Conservation (phyloP, 2,329 filamentous ascomycete species). For the Pseudogymnoascus sp. region DNA sequence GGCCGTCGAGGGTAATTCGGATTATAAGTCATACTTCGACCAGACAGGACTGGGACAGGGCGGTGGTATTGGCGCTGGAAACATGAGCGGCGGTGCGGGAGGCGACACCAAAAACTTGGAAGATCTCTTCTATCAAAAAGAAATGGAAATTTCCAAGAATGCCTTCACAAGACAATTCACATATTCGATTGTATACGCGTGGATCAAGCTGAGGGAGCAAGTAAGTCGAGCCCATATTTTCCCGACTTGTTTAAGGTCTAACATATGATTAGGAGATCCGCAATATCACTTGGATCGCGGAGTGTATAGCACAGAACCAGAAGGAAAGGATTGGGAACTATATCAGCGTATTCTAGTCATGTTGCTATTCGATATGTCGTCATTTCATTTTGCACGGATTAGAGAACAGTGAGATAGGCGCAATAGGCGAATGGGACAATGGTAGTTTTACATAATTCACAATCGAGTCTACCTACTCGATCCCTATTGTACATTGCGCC, state of each 20-base stretch:
- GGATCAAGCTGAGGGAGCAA: constrained; percentile 96
- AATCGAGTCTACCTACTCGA: constrained; percentile 10
- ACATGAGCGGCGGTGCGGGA: constrained; percentile 73
- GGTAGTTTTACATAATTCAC: constrained; percentile 11
- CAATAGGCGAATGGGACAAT: constrained; percentile 2
- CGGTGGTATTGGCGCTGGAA: constrained; percentile 65
- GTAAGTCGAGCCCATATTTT: constrained; percentile 42
- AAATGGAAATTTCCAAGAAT: constrained; percentile 95
- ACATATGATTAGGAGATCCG: constrained; percentile 71
- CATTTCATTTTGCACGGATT: constrained; percentile 5
- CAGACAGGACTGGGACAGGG: constrained; percentile 72
- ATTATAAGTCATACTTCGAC: constrained; percentile 96
- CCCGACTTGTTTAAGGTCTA: constrained; percentile 22
- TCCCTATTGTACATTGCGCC: constrained; percentile 22
- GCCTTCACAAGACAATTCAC: constrained; percentile 96
- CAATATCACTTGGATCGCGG: constrained; percentile 98
- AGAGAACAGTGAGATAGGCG: constrained; percentile 2
- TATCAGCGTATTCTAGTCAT: constrained; percentile 81
- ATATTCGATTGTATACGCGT: constrained; percentile 88
- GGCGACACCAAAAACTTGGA: constrained; percentile 83
- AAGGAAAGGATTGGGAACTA: constrained; percentile 98
- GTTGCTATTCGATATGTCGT: background rate
- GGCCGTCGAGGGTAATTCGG: constrained; percentile 83
- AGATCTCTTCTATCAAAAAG: constrained; percentile 97
- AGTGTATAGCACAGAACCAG: constrained; percentile 99